Conservation (phyloP, 2,329 filamentous ascomycete genomes). For the Alternaria triticina region DNA sequence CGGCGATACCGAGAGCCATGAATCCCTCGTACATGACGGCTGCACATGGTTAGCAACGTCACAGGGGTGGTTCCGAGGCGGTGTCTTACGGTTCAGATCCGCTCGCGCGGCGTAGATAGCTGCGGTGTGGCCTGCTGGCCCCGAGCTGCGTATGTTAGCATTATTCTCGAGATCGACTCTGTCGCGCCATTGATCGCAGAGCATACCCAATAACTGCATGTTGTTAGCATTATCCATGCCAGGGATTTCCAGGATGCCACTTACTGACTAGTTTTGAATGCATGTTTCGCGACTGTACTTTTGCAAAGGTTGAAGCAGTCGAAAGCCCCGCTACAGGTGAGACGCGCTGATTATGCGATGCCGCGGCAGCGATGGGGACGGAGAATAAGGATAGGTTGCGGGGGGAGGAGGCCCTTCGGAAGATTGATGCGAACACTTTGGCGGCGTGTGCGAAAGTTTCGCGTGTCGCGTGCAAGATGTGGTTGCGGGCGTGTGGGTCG, state of each 20-base stretch:
- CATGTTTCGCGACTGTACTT: slow-evolving; percentile 67
- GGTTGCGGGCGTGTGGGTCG: slow-evolving; percentile 17
- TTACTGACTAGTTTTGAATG: slow-evolving; percentile 90
- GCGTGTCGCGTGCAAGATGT: slow-evolving; percentile 28
- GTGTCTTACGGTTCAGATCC: slow-evolving; percentile 78
- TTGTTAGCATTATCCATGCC: slow-evolving; percentile 30
- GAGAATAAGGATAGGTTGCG: slow-evolving; percentile 75
- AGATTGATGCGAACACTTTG: slow-evolving; percentile 92
- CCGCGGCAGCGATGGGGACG: slow-evolving; percentile 75
- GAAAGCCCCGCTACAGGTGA: slow-evolving; percentile 49
- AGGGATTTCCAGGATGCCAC: slow-evolving; percentile 47
- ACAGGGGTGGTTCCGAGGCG: too few species aligned
- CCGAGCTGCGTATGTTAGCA: slow-evolving; percentile 69
- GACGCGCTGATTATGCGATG: slow-evolving; percentile 68
- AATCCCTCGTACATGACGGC: slow-evolving; percentile 97
- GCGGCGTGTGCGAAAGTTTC: slow-evolving; percentile 55
- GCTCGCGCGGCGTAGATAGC: slow-evolving; percentile 95
- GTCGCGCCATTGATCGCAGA: slow-evolving; percentile 4
- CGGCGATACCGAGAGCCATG: slow-evolving; percentile 94
- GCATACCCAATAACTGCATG: slow-evolving; percentile 46
- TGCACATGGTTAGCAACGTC: slow-evolving; percentile 43
- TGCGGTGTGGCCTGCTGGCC: slow-evolving; percentile 95
- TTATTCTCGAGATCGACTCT: slow-evolving; percentile 23
- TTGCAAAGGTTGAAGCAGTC: slow-evolving; percentile 46
- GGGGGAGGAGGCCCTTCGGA: slow-evolving; percentile 67